Base-by-base conservation (phyloP, 352 stramenopile genomes). In the Blastocystis sp. region DNA sequence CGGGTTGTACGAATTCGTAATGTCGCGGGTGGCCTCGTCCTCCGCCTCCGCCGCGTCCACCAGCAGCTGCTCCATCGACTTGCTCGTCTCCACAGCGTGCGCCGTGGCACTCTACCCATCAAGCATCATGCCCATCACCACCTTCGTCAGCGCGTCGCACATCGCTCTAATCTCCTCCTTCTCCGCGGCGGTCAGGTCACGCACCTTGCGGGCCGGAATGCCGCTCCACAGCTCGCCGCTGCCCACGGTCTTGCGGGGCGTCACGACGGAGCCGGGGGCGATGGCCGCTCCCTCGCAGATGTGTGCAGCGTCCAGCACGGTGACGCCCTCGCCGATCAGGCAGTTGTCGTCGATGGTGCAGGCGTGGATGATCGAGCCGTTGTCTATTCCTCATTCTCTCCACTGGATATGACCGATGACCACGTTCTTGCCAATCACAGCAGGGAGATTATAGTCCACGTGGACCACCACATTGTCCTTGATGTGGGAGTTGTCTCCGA, bases 341-440 rank as follows among this genome's bases (percentile, higher is more conserved):
- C 78, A 88, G 52, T 88, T 88, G 68, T 88, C 62, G n/a, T 79
- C 78, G 54, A 88, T 88, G 19, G 78, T 88, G 68, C 64, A 76
- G 2, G 78, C 78, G 60, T 88, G 78, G 48, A 88, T 79, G 52
- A 79, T 88, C 2, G 64, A 40, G 17, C 78, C 78, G 21, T 79
- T 88, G 34, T 61, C 78, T 79, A 78, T 3, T 14, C 9, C 24
- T 45, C n/a, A 76, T 14, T 1, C 7, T 6, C 6, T 6, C 14
- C n/a, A 10, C 21, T 2, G 60, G 43, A 10, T 3, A 3, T 21
- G 79, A 88, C 78, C 78, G 54, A 88, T 88, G 9, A 88, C 59
- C 21, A 61, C 57, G 24, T 78, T 88, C 17, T 76, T 71, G 38
- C 78, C 78, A 38, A 88, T 88, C 64, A 88, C 45, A 1, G 78